These are phyloP conservation scores for Friedmanniomyces simplex DNA, from an alignment of 495 filamentous ascomycete genomes.

Conservation along the genomic window DNA sequence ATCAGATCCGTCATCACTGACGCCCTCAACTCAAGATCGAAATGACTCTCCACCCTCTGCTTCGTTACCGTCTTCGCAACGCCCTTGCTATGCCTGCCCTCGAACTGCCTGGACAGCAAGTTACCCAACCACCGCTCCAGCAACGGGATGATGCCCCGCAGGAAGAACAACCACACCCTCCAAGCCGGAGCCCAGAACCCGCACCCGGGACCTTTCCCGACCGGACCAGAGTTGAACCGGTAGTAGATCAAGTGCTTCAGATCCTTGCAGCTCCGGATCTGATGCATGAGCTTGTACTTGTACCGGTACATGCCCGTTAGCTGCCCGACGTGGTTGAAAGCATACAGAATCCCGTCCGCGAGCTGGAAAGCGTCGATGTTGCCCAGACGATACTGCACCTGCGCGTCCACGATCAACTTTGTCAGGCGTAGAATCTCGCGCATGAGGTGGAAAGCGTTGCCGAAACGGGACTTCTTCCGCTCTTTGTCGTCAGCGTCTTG, in stretches of 20 bases:
- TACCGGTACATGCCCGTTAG: conserved; percentile 99
- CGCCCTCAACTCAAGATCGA: conserved; percentile 92
- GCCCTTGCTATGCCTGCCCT: conserved; percentile 97
- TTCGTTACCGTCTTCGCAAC: conserved; percentile 99
- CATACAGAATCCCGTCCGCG: conserved; percentile 95
- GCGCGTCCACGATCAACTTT: conserved; percentile 96
- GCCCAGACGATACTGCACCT: conserved; percentile 94
- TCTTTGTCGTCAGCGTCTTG: conserved; percentile 97
- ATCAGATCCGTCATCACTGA: conserved; percentile 98
- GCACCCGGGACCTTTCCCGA: conserved; percentile 95
- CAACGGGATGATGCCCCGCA: conserved; percentile 95
- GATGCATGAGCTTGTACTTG: conserved; percentile 99
- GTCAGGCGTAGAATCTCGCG: conserved; percentile 95
- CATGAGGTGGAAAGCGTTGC: conserved; percentile 99
- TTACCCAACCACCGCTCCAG: conserved; percentile 98
- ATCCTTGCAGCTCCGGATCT: conserved; percentile 98
- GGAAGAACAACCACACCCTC: conserved; percentile 99
- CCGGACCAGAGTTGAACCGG: conserved; percentile 94
- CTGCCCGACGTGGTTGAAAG: conserved; percentile 98
- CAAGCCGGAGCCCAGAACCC: conserved; percentile 99
- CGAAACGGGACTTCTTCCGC: conserved; percentile 98
- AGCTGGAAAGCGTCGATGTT: conserved; percentile 99
- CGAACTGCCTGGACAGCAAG: conserved; percentile 90
- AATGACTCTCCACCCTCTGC: conserved; percentile 97
- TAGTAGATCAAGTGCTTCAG: conserved; percentile 99